A percentile compares a stretch with the other conserved stretches of the same genome.
These are phyloP conservation scores for Cutaneotrichosporon dermatis DNA, from an alignment of 1,284 basidiomycete genomes.

Conservation along the genomic window DNA sequence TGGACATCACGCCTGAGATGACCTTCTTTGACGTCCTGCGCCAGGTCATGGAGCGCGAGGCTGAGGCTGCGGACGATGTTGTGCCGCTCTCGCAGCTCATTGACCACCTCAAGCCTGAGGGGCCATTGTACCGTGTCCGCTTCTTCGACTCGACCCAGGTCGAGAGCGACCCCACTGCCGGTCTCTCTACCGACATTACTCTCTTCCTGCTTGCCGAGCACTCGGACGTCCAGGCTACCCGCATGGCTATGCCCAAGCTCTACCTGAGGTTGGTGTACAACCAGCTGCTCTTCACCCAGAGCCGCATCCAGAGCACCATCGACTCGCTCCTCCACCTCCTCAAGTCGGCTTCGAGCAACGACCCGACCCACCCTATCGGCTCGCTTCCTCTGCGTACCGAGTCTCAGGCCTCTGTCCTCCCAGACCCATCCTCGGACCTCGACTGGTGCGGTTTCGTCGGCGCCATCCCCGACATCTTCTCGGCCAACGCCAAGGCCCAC, in stretches of 20 bases:
- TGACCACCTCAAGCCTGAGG: slow-evolving; percentile 63
- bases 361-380: slow-evolving; percentile 59
- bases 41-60: slow-evolving; percentile 60
- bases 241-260: slow-evolving; percentile 61
- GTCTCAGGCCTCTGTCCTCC: slow-evolving; percentile 66
- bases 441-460: slow-evolving; percentile 98
- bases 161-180: slow-evolving; percentile 71
- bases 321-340: slow-evolving; percentile 83
- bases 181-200: slow-evolving; percentile 85
- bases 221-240: slow-evolving; percentile 62
- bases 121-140: slow-evolving; percentile 78
- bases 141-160: slow-evolving; percentile 80
- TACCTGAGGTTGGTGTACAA: slow-evolving; percentile 87
- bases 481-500: slow-evolving; percentile 67
- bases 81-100: slow-evolving; percentile 78
- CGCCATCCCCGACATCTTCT: slow-evolving; percentile 90
- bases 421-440: slow-evolving; percentile 81
- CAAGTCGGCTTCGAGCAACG: slow-evolving; percentile 61
- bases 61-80: slow-evolving; percentile 75
- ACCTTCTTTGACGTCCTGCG: slow-evolving; percentile 87
- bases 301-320: slow-evolving; percentile 71
- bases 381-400: slow-evolving; percentile 76
- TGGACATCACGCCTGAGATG: slow-evolving; percentile 79
- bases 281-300: slow-evolving; percentile 82
- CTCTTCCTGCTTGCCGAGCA: slow-evolving; percentile 61